Evolutionary conservation across 2,329 filamentous ascomycete species (phyloP), one percentile per base, ranked within the genome.

Genomic region (Oidium heveae): DNA sequence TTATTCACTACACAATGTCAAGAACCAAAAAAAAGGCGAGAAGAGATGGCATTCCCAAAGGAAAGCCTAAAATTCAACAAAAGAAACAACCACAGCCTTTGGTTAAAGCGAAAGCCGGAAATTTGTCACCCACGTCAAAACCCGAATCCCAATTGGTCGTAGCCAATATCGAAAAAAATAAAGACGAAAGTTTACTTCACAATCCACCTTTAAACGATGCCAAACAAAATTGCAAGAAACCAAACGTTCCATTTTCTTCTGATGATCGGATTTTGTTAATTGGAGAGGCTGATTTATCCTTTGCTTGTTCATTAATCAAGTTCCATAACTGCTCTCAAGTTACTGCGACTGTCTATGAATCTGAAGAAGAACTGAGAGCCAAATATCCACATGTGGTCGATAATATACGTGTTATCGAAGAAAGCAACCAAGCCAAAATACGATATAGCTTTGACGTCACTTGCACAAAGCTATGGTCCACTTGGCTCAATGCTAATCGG

Each of bases 211-310:
- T 32, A 32, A 32, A 32, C 6, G 28, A 32, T 32, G 28, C 5
- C 6, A 8, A 32, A 32, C 28, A 8, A 32, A 32, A 32, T 8
- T 32, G 28, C 28, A 32, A 32, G 9, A 32, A 1, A 4, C 28
- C 28, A 5, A 75, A 70, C 4, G 79, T 88, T 22, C 84, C 84
- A 16, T 88, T 89, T 66, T 66, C 72, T 24, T 69, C 74, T 41
- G 68, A 74, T 61, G 77, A 87, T 59, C 70, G 74, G 61, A 86
- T 89, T 58, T 76, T 91, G 7, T 75, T 89, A 2, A 69, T 89
- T 53, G 85, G 85, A 62, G 85, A 91, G 64, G 85, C 79, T 59
- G 85, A 93, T 67, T 77, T 91, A 63, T 86, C 82, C 65, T 89
- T 87, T 65, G 76, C 84, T 13, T 74, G 74, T 32, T 80, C 77